Evolutionary conservation across 805 yeast genomes (phyloP), one percentile per base, ranked within the genome.

Genomic region (Pichia eremophila): DNA sequence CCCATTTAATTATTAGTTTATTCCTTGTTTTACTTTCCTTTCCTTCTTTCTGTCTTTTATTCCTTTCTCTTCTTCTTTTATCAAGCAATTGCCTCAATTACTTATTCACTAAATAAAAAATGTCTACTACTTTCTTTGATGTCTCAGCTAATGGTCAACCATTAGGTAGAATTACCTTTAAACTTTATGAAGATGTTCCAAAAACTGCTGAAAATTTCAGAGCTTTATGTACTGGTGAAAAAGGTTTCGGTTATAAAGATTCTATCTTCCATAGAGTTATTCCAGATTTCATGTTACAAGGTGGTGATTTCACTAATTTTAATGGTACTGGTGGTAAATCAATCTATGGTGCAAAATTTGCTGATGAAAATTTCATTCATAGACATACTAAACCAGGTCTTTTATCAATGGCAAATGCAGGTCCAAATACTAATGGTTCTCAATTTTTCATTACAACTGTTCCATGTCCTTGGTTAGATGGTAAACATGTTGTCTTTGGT

Each of bases 211-310:
- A 81, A 68, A 83, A 83, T 70, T 83, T 83, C 77, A 77, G 85
- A 73, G 88, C 89, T 48, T 68, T 83, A 59, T 78, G 84, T 66
- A 83, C 96, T 54, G 96, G 96, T 59, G 96, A 87, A 74, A 85
- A 88, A 78, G 98, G 97, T 53, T 85, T 73, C 62, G 96, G 96
- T 51, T 89, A 82, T 79, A 81, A 82, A 65, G 78, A 75, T 61
- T 85, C 95, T 44, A 74, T 81, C 56, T 90, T 91, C 93, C 97
- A 90, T 87, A 84, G 96, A 75, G 95, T 90, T 56, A 89, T 89
- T 63, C 96, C 96, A 56, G 81, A 85, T 69, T 90, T 90, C 77
- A 90, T 90, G 98, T 75, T 91, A 66, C 98, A 90, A 77, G 97
- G 90, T 67, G 91, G 91, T 74, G 93, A 85, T 71, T 82, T 85